phyloP scores from a whole-genome alignment of 1,139 yeast species.

The Pneumocystis carinii region DNA sequence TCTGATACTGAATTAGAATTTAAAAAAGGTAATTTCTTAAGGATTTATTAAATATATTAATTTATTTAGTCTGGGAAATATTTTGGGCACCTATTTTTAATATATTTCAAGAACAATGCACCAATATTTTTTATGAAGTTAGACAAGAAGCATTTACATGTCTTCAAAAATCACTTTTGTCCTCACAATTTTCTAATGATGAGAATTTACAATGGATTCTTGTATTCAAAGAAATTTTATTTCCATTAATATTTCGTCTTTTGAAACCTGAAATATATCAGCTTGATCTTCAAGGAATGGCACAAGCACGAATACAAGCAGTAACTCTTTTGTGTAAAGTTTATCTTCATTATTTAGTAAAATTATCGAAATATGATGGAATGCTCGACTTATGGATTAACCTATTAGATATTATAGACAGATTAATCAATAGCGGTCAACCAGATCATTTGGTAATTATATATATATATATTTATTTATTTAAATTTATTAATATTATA shows the following conservation, averaged over 20 bases:
- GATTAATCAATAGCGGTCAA: conserved; percentile 28
- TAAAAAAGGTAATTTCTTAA: conserved; percentile 7
- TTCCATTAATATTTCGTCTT: conserved; percentile 57
- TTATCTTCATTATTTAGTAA: conserved; percentile 44
- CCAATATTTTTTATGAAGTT: conserved; percentile 71
- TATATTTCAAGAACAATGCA: conserved; percentile 75
- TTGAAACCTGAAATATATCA: conserved; percentile 49
- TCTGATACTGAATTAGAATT: conserved; percentile 8
- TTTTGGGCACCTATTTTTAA: conserved; percentile 21
- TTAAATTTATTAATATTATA: conserved; percentile 21
- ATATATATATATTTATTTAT: not conserved
- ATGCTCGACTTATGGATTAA: conserved; percentile 29
- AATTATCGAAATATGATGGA: conserved; percentile 28
- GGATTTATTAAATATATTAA: not conserved
- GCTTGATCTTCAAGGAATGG: conserved; percentile 51
- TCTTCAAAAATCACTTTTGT: conserved; percentile 37
- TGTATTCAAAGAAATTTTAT: conserved; percentile 55
- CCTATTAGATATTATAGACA: conserved; percentile 36
- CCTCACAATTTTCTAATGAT: conserved; percentile 26
- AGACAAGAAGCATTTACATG: conserved; percentile 42
- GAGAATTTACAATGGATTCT: conserved; percentile 22
- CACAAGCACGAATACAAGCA: conserved; percentile 49
- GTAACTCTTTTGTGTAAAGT: conserved; percentile 56
- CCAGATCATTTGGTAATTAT: not conserved
- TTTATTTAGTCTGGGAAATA: conserved; percentile 11